Evolutionary conservation across 371 early-diverging fungal species (phyloP).

Genomic region (Parasitella parasitica): DNA sequence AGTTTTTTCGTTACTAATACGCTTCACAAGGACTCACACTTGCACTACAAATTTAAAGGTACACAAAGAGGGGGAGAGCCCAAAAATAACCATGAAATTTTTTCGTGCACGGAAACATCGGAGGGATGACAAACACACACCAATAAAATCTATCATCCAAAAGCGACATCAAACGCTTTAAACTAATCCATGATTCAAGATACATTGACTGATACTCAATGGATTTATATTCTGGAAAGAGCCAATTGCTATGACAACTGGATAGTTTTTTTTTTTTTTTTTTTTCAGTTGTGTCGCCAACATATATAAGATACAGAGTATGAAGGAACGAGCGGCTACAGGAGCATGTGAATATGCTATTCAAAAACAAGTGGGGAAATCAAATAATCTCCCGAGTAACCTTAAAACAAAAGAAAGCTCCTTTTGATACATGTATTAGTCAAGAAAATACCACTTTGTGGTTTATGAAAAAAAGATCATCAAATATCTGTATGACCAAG

Average conservation of each 20-base stretch:
- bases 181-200: not conserved
- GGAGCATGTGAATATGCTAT: conserved; percentile 7
- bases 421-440: not conserved
- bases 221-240: not conserved
- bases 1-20: not conserved
- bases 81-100: conserved; percentile 5
- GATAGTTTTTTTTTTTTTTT: not conserved
- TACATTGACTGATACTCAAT: not conserved
- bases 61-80: not conserved
- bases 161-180: not conserved
- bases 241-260: not conserved
- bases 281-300: not conserved
- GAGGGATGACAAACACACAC: conserved; percentile 16
- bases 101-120: conserved; percentile 19
- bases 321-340: not conserved
- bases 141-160: conserved; percentile 1
- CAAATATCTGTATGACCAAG: not conserved
- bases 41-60: not conserved
- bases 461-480: not conserved
- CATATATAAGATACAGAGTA: not conserved
- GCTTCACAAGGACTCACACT: not conserved
- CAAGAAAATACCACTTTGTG: not conserved
- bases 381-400: conserved; percentile 2
- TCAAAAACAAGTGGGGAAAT: not conserved
- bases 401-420: not conserved